A percentile compares a stretch with the other conserved stretches of the same genome.
phyloP scores from a whole-genome alignment of 306 rosid species.

The Nissolia schottii region DNA sequence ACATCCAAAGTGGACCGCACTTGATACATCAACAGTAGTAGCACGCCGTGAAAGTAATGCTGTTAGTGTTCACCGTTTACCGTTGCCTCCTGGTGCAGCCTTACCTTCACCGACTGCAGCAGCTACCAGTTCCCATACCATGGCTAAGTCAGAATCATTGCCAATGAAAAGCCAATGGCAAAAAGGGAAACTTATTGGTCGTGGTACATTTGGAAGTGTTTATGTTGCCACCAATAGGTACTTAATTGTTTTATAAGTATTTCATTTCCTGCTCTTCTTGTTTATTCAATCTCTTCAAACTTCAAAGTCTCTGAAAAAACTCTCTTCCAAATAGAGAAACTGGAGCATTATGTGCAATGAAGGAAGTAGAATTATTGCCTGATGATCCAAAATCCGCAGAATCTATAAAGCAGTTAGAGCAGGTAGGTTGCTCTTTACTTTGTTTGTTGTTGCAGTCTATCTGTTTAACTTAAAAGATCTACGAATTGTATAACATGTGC shows the following conservation, averaged over 20 bases:
- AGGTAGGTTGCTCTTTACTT: slow-evolving; percentile 46
- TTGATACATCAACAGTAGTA: slow-evolving; percentile 34
- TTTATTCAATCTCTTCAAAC: slow-evolving; percentile 8
- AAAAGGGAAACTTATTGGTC: slow-evolving; percentile 91
- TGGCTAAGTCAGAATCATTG: slow-evolving; percentile 43
- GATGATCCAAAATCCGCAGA: slow-evolving; percentile 89
- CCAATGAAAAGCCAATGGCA: slow-evolving; percentile 72
- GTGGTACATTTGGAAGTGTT: slow-evolving; percentile 93
- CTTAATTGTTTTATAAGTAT: neutral
- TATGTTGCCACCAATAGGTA: slow-evolving; percentile 86
- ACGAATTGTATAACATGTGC: neutral
- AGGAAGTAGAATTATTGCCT: slow-evolving; percentile 77
- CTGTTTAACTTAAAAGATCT: neutral
- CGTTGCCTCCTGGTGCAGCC: slow-evolving; percentile 74
- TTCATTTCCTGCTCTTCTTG: neutral
- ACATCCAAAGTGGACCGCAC: slow-evolving; percentile 20
- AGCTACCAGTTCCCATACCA: slow-evolving; percentile 16
- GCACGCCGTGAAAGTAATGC: slow-evolving; percentile 42
- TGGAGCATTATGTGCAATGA: slow-evolving; percentile 94
- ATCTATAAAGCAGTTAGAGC: slow-evolving; percentile 77
- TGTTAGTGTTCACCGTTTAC: slow-evolving; percentile 67
- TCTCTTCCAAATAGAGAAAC: slow-evolving; percentile 45
- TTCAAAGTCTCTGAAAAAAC: slow-evolving; percentile 7
- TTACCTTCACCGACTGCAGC: slow-evolving; percentile 34
- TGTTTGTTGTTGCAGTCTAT: neutral